Conservation (phyloP, 1,284 basidiomycete species). For the Gymnopus androsaceus region DNA sequence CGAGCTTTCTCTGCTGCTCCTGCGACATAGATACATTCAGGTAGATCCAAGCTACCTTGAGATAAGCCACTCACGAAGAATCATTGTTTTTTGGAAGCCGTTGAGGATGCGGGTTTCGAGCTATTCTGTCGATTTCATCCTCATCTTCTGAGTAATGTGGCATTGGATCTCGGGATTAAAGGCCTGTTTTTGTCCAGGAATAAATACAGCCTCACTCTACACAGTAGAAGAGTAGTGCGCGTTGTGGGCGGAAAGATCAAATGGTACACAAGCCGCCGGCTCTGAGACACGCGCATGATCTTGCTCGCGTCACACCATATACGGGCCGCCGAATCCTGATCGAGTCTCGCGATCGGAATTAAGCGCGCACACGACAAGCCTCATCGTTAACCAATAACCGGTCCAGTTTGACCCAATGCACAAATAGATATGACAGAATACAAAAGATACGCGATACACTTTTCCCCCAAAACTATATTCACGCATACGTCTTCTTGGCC, state of each 20-base stretch:
- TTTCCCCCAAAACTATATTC: neutral
- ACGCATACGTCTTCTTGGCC: constrained; percentile 63
- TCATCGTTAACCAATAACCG: no score
- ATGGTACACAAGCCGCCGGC: no score
- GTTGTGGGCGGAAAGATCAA: no score
- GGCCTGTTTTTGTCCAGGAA: no score
- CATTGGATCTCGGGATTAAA: neutral
- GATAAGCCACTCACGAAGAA: constrained; percentile 30
- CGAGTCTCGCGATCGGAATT: no score
- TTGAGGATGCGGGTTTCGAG: constrained; percentile 9
- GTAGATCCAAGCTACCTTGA: neutral
- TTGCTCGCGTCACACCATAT: no score
- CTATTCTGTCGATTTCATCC: constrained; percentile 7
- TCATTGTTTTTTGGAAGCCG: constrained; percentile 24
- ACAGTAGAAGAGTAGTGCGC: no score
- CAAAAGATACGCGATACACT: neutral
- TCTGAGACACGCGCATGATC: no score
- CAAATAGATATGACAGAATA: neutral
- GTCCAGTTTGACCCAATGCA: no score
- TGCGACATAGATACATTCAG: constrained; percentile 23
- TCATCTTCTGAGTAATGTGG: constrained; percentile 12
- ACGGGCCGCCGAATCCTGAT: no score
- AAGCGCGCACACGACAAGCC: no score
- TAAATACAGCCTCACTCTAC: no score
- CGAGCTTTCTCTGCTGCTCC: constrained; percentile 59